Percentiles rank a stretch among this genome's conserved stretches.
These are phyloP conservation scores for Dendryphion nanum DNA, from an alignment of 2,329 filamentous ascomycete species.

Conservation along the genomic window DNA sequence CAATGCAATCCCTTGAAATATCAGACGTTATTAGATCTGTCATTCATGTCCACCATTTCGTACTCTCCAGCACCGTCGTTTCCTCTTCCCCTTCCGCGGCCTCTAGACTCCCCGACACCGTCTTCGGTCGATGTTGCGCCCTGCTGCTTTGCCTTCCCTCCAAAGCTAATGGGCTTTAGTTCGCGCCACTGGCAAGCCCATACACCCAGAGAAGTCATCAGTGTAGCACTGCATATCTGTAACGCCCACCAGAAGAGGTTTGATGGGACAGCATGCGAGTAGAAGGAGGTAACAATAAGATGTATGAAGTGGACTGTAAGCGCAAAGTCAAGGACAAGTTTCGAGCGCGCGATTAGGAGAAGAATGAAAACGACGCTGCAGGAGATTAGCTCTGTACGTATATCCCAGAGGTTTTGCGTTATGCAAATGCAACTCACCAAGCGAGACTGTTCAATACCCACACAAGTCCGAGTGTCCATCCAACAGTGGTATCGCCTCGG, in stretches of 20 bases:
- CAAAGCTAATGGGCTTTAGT: constrained; percentile 83
- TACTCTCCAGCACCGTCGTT: constrained; percentile 48
- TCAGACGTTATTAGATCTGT: no score
- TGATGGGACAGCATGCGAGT: constrained; percentile 72
- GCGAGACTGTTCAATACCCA: constrained; percentile 66
- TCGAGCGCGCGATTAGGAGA: constrained; percentile 79
- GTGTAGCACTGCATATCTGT: constrained; percentile 57
- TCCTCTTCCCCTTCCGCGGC: constrained; percentile 40
- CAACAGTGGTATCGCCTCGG: constrained; percentile 66
- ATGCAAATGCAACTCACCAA: constrained; percentile 51
- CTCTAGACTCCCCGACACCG: constrained; percentile 40
- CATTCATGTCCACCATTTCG: constrained; percentile 48
- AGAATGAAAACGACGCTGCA: constrained; percentile 78
- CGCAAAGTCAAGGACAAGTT: constrained; percentile 93
- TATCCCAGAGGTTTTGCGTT: no score
- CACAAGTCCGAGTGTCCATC: constrained; percentile 67
- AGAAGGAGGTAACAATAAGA: constrained; percentile 73
- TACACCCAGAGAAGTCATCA: constrained; percentile 72
- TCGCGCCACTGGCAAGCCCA: constrained; percentile 94
- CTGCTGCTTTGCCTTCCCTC: constrained; percentile 49
- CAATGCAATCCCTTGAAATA: no score
- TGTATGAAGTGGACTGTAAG: constrained; percentile 85
- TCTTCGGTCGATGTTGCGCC: constrained; percentile 21
- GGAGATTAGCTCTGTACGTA: constrained; percentile 13
- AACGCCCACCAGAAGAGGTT: constrained; percentile 85